phyloP scores from a whole-genome alignment of 371 early-diverging fungal species.

The Mortierella polycephala region DNA sequence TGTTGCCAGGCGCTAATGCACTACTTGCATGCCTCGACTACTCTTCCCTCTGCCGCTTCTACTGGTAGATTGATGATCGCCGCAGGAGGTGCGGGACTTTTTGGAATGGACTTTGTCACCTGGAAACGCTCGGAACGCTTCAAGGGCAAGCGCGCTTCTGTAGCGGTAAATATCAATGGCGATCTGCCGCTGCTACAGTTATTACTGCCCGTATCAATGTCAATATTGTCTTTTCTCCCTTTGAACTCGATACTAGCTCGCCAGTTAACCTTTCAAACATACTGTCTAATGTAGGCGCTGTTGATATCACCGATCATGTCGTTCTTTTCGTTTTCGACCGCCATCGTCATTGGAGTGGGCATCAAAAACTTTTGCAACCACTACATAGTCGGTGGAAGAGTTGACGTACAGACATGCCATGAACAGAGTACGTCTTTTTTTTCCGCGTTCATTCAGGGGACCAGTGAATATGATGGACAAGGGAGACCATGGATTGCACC shows the following conservation, averaged over 20 bases:
- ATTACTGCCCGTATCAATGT: no score
- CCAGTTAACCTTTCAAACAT: not conserved
- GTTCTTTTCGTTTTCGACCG: constrained; percentile 31
- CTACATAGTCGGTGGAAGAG: not conserved
- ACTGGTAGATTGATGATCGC: constrained; percentile 22
- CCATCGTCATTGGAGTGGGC: constrained; percentile 37
- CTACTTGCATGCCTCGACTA: not conserved
- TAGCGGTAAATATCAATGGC: constrained; percentile 16
- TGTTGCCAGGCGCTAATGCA: no score
- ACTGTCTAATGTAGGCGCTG: constrained; percentile 12
- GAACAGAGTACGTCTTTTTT: not conserved
- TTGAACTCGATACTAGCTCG: no score
- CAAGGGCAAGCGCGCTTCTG: constrained; percentile 45
- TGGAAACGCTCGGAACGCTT: constrained; percentile 37
- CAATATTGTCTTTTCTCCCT: no score
- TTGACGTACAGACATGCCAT: not conserved
- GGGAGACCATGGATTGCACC: not conserved
- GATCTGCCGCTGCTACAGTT: no score
- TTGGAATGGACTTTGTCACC: constrained; percentile 39
- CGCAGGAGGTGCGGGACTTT: constrained; percentile 24
- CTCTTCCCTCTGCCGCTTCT: not conserved
- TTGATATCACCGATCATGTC: constrained; percentile 15
- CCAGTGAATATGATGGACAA: no score
- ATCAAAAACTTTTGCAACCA: constrained; percentile 22
- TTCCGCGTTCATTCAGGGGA: not conserved